Evolutionary conservation across 1,139 yeast species (phyloP).

Genomic region (Candida sp.): DNA sequence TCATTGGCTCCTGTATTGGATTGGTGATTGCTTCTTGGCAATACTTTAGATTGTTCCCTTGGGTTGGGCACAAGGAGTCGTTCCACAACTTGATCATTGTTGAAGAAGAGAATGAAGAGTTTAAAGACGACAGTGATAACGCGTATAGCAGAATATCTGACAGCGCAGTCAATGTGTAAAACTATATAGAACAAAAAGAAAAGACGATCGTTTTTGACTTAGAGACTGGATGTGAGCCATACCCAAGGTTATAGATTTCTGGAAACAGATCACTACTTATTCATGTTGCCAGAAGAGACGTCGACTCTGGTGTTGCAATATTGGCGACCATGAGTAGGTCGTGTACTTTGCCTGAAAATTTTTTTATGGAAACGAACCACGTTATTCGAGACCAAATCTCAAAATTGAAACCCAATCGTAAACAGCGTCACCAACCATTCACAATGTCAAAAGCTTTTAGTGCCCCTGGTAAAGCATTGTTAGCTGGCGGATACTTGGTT

Average conservation of each 20-base stretch:
- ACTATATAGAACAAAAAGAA: background rate
- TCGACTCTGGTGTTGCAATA: too few relatives aligned
- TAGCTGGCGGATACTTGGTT: constrained; percentile 96
- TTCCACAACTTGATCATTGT: constrained; percentile 28
- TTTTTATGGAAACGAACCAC: too few relatives aligned
- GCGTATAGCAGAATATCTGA: constrained; percentile 7
- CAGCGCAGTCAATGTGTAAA: constrained; percentile 2
- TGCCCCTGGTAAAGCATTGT: constrained; percentile 94
- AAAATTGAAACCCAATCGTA: background rate
- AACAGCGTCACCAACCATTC: background rate
- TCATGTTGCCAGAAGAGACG: background rate
- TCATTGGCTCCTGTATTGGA: constrained; percentile 65
- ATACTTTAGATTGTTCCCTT: constrained; percentile 43
- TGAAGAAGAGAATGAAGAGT: constrained; percentile 15
- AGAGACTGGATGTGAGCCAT: background rate
- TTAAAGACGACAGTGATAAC: constrained; percentile 1
- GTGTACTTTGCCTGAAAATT: too few relatives aligned
- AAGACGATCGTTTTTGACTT: background rate
- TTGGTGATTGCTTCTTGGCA: constrained; percentile 36
- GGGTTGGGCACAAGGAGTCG: constrained; percentile 19
- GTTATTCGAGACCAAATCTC: too few relatives aligned
- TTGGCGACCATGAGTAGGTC: too few relatives aligned
- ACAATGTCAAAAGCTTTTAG: constrained; percentile 52
- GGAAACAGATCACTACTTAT: too few relatives aligned
- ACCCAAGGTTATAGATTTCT: too few relatives aligned